phyloP scores from a whole-genome alignment of 495 filamentous ascomycete genomes.

The Xylaria flabelliformis region DNA sequence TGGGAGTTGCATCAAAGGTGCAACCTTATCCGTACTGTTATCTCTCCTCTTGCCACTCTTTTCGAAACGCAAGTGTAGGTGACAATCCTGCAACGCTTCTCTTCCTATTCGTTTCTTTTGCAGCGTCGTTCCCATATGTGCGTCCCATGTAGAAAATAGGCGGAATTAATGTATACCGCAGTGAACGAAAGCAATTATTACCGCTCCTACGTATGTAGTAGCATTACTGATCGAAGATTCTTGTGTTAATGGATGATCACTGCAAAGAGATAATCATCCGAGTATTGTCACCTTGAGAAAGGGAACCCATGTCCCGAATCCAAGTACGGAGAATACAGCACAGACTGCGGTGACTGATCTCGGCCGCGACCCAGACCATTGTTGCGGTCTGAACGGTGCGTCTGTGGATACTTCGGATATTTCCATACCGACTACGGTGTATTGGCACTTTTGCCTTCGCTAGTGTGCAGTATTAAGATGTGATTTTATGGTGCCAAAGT shows the following conservation, averaged over 20 bases:
- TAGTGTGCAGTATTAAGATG: constrained; percentile 10
- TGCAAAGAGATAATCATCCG: neutral
- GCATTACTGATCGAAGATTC: neutral
- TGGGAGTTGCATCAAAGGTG: neutral
- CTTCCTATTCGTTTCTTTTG: neutral
- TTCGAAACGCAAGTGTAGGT: neutral
- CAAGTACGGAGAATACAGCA: neutral
- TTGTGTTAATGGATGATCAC: neutral
- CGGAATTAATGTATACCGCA: neutral
- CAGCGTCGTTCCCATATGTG: neutral
- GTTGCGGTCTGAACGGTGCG: constrained; percentile 6
- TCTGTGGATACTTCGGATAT: constrained; percentile 17
- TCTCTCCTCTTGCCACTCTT: neutral
- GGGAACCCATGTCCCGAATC: constrained; percentile 4
- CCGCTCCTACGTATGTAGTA: neutral
- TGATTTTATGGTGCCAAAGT: constrained; percentile 19
- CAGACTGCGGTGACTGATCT: constrained; percentile 12
- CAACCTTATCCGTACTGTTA: neutral
- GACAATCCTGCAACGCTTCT: neutral
- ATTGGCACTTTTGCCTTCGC: constrained; percentile 21
- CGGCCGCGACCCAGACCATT: constrained; percentile 3
- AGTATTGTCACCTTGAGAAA: constrained; percentile 1
- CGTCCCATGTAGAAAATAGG: neutral
- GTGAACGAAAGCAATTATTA: neutral
- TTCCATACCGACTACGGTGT: constrained; percentile 15